These are phyloP conservation scores for Cyathus striatus DNA, from an alignment of 768 basidiomycete species.

Conservation along the genomic window DNA sequence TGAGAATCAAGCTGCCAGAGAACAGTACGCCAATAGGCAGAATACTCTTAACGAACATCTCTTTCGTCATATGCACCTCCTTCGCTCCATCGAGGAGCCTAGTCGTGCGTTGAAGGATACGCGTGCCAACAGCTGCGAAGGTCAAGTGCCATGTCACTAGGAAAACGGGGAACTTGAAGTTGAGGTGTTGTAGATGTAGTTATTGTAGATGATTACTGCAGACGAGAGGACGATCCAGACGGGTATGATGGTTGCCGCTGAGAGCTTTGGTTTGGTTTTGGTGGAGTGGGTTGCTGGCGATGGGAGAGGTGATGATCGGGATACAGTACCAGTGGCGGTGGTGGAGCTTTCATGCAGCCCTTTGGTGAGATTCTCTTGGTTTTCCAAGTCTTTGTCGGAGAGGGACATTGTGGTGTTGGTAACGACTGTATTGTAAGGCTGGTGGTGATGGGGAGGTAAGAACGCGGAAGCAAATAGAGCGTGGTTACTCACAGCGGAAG, in stretches of 20 bases:
- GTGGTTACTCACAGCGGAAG: too few relatives aligned
- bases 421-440: too few relatives aligned
- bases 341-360: too few relatives aligned
- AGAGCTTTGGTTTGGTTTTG: constrained; percentile 45
- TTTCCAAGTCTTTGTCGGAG: too few relatives aligned
- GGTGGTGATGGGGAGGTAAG: too few relatives aligned
- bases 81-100: constrained; percentile 71
- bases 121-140: constrained; percentile 77
- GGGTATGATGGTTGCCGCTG: constrained; percentile 73
- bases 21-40: constrained; percentile 92
- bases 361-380: too few relatives aligned
- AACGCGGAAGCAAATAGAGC: too few relatives aligned
- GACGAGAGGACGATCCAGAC: constrained; percentile 91
- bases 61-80: constrained; percentile 74
- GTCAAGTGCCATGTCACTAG: constrained; percentile 85
- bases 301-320: constrained; percentile 64
- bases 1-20: constrained; percentile 84
- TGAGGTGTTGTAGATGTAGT: constrained; percentile 76
- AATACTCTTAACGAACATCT: constrained; percentile 79
- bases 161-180: constrained; percentile 90
- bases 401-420: too few relatives aligned
- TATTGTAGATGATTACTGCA: constrained; percentile 94
- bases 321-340: too few relatives aligned
- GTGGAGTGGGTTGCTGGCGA: constrained; percentile 36
- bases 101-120: constrained; percentile 79